phyloP scores from a whole-genome alignment of 2,329 filamentous ascomycete genomes.

The Ascochyta koolunga region DNA sequence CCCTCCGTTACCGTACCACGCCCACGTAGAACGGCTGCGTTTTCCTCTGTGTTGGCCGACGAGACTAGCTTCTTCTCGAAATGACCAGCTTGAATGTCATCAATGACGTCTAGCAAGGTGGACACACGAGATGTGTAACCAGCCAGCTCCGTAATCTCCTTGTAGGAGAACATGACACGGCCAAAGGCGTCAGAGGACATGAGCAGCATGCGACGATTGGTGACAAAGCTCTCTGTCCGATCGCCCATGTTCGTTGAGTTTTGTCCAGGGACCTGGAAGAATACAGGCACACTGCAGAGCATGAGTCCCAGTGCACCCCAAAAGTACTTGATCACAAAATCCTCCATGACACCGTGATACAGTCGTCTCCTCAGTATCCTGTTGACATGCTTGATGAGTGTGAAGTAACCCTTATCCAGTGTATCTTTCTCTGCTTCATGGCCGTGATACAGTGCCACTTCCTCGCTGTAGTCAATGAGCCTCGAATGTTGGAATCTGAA shows the following conservation, averaged over 20 bases:
- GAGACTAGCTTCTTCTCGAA: conserved; percentile 98
- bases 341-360: conserved; percentile 99
- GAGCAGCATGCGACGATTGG: conserved; percentile 88
- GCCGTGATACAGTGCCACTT: conserved; percentile 88
- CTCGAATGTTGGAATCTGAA: conserved; percentile 95
- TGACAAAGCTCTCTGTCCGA: conserved; percentile 78
- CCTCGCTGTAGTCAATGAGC: conserved; percentile 94
- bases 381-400: conserved; percentile 98
- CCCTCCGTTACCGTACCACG: conserved; percentile 84
- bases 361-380: conserved; percentile 87
- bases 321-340: conserved; percentile 99
- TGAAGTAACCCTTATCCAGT: conserved; percentile 98
- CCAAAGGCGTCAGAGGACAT: conserved; percentile 75
- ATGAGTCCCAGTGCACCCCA: conserved; percentile 93
- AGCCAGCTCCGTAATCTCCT: conserved; percentile 93
- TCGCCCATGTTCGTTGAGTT: conserved; percentile 67
- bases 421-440: conserved; percentile 96
- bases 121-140: conserved; percentile 94
- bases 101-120: conserved; percentile 88
- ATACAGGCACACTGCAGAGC: conserved; percentile 93
- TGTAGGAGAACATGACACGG: conserved; percentile 59
- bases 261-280: conserved; percentile 83
- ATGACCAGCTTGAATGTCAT: conserved; percentile 85
- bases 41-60: conserved; percentile 79
- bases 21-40: conserved; percentile 80